Conservation (phyloP, 768 basidiomycete genomes). For the Tephrocybe sp. region DNA sequence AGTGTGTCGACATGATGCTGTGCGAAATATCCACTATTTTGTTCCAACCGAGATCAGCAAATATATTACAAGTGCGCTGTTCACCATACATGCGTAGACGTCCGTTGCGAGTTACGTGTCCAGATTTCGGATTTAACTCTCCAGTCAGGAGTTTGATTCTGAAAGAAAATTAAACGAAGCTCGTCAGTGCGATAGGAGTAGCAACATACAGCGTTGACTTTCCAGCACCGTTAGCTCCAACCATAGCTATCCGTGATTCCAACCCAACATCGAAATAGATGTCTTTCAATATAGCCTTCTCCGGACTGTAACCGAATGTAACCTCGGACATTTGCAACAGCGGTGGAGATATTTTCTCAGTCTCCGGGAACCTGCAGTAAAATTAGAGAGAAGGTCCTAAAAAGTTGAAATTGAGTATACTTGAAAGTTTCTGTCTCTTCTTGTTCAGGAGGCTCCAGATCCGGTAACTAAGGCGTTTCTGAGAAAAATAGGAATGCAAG, state of each 20-base stretch:
- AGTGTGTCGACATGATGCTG: conserved; percentile 95
- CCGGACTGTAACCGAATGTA: conserved; percentile 80
- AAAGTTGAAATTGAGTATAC: conserved; percentile 29
- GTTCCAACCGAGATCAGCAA: conserved; percentile 3
- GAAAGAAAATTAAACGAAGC: conserved; percentile 6
- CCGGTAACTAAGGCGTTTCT: conserved; percentile 62
- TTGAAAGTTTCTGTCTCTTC: conserved; percentile 94
- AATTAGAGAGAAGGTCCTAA: not conserved
- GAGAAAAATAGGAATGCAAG: not conserved
- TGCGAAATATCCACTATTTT: conserved; percentile 80
- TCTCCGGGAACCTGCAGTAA: conserved; percentile 76
- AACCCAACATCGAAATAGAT: conserved; percentile 90
- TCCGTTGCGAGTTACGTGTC: conserved; percentile 88
- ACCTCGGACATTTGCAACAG: conserved; percentile 89
- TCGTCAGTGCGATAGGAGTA: not conserved
- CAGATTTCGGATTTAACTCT: conserved; percentile 68
- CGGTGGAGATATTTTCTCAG: conserved; percentile 97
- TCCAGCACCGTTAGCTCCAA: conserved; percentile 94
- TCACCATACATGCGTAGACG: conserved; percentile 76
- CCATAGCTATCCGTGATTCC: conserved; percentile 94
- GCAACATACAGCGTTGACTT: conserved; percentile 84
- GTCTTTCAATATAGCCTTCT: conserved; percentile 71
- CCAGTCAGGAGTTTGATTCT: conserved; percentile 93
- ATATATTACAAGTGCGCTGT: not conserved
- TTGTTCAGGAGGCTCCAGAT: conserved; percentile 87